Conservation (phyloP, 1,284 basidiomycete genomes). For the Sporisorium scitamineum region DNA sequence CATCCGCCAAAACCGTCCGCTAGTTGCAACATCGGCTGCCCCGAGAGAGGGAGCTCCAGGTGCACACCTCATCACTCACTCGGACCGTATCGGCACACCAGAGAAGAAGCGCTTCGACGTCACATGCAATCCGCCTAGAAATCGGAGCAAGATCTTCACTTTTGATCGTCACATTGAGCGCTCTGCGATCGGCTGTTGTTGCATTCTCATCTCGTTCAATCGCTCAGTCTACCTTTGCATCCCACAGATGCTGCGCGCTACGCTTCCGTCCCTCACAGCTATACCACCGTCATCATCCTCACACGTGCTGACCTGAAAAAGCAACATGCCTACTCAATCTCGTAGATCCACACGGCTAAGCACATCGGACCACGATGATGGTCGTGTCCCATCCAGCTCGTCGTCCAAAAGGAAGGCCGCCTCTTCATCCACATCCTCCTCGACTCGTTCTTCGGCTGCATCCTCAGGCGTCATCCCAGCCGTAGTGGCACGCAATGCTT, state of each 20-base stretch:
- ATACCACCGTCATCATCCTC: slow-evolving; percentile 11
- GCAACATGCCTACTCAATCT: slow-evolving; percentile 30
- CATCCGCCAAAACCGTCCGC: background rate
- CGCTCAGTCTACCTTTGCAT: slow-evolving; percentile 1
- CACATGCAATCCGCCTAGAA: background rate
- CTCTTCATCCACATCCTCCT: slow-evolving; percentile 25
- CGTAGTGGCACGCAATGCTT: slow-evolving; percentile 41
- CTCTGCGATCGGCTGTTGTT: background rate
- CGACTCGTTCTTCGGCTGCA: slow-evolving; percentile 40
- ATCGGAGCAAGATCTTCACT: background rate
- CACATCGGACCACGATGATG: slow-evolving; percentile 29
- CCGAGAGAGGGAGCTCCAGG: background rate
- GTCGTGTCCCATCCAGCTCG: slow-evolving; percentile 18
- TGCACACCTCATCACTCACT: background rate
- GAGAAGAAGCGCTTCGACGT: background rate
- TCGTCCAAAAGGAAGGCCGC: slow-evolving; percentile 24
- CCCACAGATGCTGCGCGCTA: slow-evolving; percentile 35
- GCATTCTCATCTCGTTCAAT: background rate
- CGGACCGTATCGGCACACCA: background rate
- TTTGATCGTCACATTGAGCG: background rate
- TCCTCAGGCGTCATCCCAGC: slow-evolving; percentile 51
- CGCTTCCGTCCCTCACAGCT: background rate
- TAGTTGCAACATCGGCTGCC: slow-evolving; percentile 7
- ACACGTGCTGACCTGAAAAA: slow-evolving; percentile 12
- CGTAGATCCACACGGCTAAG: slow-evolving; percentile 48